These are phyloP conservation scores for Bryoerythrophyllum caledonicum DNA, from an alignment of 225 moss, liverwort and hornwort species.

Conservation along the genomic window DNA sequence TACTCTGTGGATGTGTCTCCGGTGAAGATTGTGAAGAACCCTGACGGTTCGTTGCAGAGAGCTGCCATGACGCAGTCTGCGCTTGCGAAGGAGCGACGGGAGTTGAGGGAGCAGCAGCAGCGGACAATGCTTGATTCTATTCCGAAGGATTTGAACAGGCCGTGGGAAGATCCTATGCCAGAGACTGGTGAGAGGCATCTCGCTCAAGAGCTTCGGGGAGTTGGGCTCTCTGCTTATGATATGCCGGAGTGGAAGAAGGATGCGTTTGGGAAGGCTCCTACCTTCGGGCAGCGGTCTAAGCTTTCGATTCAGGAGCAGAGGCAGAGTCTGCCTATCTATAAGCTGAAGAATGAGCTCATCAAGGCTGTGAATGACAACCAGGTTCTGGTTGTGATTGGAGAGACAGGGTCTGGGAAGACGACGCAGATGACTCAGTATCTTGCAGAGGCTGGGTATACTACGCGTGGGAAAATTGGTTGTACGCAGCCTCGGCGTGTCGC, in stretches of 20 bases:
- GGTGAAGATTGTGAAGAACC: constrained; percentile 97
- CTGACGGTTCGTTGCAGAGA: constrained; percentile 91
- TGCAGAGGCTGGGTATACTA: constrained; percentile 92
- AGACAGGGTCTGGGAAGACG: constrained; percentile 95
- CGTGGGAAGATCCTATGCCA: constrained; percentile 99
- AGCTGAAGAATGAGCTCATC: constrained; percentile 86
- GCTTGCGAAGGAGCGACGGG: constrained; percentile 87
- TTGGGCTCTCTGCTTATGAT: constrained; percentile 89
- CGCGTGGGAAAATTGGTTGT: constrained; percentile 90
- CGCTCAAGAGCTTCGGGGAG: constrained; percentile 96
- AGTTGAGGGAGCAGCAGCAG: constrained; percentile 92
- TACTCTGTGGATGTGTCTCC: constrained; percentile 96
- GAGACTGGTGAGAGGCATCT: constrained; percentile 95
- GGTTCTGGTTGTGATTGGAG: constrained; percentile 93
- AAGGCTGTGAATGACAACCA: constrained; percentile 88
- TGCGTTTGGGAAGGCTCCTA: constrained; percentile 96
- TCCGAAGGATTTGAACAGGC: constrained; percentile 94
- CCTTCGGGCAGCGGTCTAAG: constrained; percentile 92
- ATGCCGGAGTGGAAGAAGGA: constrained; percentile 99
- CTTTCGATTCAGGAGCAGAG: constrained; percentile 96
- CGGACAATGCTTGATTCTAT: constrained; percentile 94
- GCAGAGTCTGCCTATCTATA: constrained; percentile 87
- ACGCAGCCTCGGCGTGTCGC: constrained; percentile 93
- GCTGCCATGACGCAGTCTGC: constrained; percentile 99
- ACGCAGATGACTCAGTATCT: constrained; percentile 99